Conservation (phyloP, 2,329 filamentous ascomycete genomes). For the Podosphaera fusca region DNA sequence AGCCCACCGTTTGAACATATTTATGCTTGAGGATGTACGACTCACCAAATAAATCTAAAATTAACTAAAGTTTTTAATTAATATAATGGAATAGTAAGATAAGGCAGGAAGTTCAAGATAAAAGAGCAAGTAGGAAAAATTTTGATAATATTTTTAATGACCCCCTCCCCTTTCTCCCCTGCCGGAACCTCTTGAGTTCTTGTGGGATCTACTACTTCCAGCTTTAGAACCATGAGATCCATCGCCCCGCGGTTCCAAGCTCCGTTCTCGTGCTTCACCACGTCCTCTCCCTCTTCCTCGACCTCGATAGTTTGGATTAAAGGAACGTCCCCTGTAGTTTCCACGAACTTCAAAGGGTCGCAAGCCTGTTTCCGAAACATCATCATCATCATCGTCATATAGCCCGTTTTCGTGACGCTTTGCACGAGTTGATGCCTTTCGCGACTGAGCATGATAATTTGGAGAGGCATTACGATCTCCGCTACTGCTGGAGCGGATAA, state of each 20-base stretch:
- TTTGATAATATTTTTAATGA: conserved; percentile 5
- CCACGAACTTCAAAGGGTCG: conserved; percentile 7
- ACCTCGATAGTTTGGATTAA: conserved; percentile 14
- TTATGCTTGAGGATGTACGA: too few relatives aligned
- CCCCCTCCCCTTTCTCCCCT: conserved; percentile 14
- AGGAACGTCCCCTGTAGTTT: conserved; percentile 11
- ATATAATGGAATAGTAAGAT: too few relatives aligned
- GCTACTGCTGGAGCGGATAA: conserved; percentile 8
- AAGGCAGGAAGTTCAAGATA: too few relatives aligned
- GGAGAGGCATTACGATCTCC: conserved; percentile 13
- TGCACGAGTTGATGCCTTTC: conserved; percentile 7
- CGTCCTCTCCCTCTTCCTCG: conserved; percentile 11
- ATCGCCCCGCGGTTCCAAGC: background rate
- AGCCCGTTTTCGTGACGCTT: conserved; percentile 7
- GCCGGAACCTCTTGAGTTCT: conserved; percentile 10
- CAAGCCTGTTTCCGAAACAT: conserved; percentile 3
- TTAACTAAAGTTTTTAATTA: too few relatives aligned
- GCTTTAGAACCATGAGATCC: conserved; percentile 4
- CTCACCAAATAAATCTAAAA: too few relatives aligned
- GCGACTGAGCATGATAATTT: conserved; percentile 8
- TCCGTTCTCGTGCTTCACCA: conserved; percentile 3
- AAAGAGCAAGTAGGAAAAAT: too few relatives aligned
- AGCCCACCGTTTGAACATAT: too few relatives aligned
- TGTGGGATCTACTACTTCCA: conserved; percentile 10
- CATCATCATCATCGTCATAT: conserved; percentile 5